Evolutionary conservation across 352 stramenopile species (phyloP).

Genomic region (Phytophthora pseudosyringae): DNA sequence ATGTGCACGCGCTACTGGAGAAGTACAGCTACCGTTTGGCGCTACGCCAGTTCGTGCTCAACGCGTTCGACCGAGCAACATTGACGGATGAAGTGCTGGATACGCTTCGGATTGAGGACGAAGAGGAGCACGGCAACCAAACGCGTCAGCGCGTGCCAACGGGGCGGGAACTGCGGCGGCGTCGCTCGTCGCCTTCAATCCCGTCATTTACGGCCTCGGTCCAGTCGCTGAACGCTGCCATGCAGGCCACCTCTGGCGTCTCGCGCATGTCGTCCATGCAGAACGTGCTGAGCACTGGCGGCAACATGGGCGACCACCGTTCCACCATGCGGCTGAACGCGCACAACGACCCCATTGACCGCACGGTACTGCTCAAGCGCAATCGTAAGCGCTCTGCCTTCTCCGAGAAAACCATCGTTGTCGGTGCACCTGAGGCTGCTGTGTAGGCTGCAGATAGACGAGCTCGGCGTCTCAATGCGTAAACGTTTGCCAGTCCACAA

Average conservation of each 20-base stretch:
- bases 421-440: conserved; percentile 81
- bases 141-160: conserved; percentile 54
- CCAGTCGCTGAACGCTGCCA: conserved; percentile 79
- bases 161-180: conserved; percentile 59
- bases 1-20: conserved; percentile 83
- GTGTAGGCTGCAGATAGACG: conserved; percentile 55
- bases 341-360: conserved; percentile 70
- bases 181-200: conserved; percentile 86
- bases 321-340: conserved; percentile 66
- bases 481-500: conserved; percentile 17
- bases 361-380: conserved; percentile 79
- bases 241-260: conserved; percentile 66
- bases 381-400: conserved; percentile 74
- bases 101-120: conserved; percentile 54
- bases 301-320: conserved; percentile 45
- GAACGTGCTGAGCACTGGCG: conserved; percentile 38
- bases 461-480: conserved; percentile 17
- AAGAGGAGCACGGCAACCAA: conserved; percentile 53
- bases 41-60: conserved; percentile 87
- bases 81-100: conserved; percentile 85
- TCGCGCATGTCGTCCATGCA: conserved; percentile 60
- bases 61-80: conserved; percentile 77
- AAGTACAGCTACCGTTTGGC: conserved; percentile 89
- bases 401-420: conserved; percentile 89
- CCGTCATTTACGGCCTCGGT: conserved; percentile 88